These are phyloP conservation scores for Mikania micrantha DNA, from an alignment of 129 eudicot genomes.

Conservation along the genomic window DNA sequence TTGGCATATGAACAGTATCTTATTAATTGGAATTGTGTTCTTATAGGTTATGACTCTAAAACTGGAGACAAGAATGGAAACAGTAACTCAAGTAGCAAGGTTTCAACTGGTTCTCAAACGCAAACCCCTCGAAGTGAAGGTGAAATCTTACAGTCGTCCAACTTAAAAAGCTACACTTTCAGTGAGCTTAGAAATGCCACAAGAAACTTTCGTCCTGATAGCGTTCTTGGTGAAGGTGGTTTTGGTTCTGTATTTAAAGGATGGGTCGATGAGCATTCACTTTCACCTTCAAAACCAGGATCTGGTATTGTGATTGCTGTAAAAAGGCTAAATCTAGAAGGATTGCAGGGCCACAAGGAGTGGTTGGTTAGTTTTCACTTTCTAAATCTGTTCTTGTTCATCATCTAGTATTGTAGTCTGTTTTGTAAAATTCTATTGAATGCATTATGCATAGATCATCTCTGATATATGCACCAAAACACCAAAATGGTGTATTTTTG, in stretches of 20 bases:
- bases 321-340: slow-evolving; percentile 75
- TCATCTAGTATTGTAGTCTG: too few relatives aligned
- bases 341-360: slow-evolving; percentile 83
- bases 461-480: background rate
- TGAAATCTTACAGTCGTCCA: slow-evolving; percentile 63
- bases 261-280: slow-evolving; percentile 72
- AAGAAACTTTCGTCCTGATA: slow-evolving; percentile 73
- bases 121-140: slow-evolving; percentile 73
- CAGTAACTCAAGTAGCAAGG: slow-evolving; percentile 54
- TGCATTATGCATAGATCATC: background rate
- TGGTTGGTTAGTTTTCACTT: slow-evolving; percentile 64
- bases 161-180: slow-evolving; percentile 59
- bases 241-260: slow-evolving; percentile 89
- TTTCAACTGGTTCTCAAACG: slow-evolving; percentile 46
- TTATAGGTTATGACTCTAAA: slow-evolving; percentile 42
- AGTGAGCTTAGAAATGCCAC: slow-evolving; percentile 59
- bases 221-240: slow-evolving; percentile 82
- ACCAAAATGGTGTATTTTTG: background rate
- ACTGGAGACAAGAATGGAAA: slow-evolving; percentile 41
- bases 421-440: background rate
- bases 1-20: too few relatives aligned
- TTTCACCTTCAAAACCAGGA: slow-evolving; percentile 67
- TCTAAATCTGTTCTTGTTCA: slow-evolving; percentile 14
- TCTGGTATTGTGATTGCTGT: slow-evolving; percentile 66
- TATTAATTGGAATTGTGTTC: background rate